Conservation (phyloP, 2,329 filamentous ascomycete genomes). For the Ceratocystiopsis minuta region DNA sequence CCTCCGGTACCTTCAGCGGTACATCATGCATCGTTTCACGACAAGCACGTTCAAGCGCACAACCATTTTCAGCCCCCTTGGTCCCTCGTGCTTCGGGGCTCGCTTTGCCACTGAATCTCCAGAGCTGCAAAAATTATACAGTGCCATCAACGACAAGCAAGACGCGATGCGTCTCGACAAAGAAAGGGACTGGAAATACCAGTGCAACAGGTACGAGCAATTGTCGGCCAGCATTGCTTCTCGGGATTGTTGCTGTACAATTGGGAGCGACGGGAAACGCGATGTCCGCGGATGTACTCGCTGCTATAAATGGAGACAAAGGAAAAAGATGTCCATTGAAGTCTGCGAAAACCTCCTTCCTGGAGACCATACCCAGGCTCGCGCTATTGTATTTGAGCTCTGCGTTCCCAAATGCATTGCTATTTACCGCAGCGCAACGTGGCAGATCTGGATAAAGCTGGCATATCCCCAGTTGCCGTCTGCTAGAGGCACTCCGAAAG, state of each 20-base stretch:
- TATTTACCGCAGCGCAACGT: conserved; percentile 24
- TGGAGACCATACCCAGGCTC: conserved; percentile 12
- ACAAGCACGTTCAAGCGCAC: no score
- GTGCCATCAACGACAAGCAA: no score
- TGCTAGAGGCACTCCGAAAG: neutral
- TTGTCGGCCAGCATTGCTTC: conserved; percentile 16
- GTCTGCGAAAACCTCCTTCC: conserved; percentile 24
- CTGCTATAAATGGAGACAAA: conserved; percentile 16
- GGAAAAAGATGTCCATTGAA: conserved; percentile 17
- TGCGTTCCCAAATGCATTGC: conserved; percentile 16
- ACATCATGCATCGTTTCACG: no score
- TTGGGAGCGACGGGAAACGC: conserved; percentile 8
- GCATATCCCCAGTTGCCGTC: conserved; percentile 7
- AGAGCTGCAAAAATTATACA: no score
- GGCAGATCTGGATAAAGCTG: conserved; percentile 17
- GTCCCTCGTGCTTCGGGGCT: no score
- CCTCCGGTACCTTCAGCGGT: no score
- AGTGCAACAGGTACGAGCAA: conserved; percentile 15
- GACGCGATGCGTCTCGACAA: no score
- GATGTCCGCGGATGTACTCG: conserved; percentile 17
- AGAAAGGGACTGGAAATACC: conserved; percentile 15
- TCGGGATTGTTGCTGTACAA: conserved; percentile 15
- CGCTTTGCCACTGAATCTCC: no score
- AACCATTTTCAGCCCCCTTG: no score
- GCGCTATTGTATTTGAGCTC: conserved; percentile 24